Evolutionary conservation across 2,329 filamentous ascomycete genomes (phyloP), one percentile per base, ranked within the genome.

Genomic region (Cladophialophora yegresii): DNA sequence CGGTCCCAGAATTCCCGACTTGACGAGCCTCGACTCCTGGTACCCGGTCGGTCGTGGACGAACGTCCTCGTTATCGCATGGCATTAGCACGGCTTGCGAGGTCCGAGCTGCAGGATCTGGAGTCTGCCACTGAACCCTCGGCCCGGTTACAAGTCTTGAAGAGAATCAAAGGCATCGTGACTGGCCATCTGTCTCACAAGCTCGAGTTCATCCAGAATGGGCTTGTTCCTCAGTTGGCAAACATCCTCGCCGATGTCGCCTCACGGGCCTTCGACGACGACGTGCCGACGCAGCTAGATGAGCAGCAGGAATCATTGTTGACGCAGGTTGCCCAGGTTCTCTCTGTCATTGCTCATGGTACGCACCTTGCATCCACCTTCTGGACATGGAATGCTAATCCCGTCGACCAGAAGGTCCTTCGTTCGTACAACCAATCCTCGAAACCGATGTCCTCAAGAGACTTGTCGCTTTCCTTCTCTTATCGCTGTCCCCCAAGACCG

Each of bases 121-220:
- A 36, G 40, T 57, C 60, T 49, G 57, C 49, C 20, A 22, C 26
- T 26, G 62, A 45, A 12, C 33, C 50, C 49, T 22, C 61, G 26
- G 73, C 73, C 54, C 78, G 77, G 66, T 72, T 85, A 49, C 45
- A 36, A 47, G 79, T 82, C 28, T 82, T 97, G 51, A 86, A 88
- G 69, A 81, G 83, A 49, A 80, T 99, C 32, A 98, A 96, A 80
- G 95, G 96, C 76, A 90, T 95, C 68, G 84, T 96, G 54, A 87
- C 96, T 65, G 95, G 95, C 26, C 92, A 98, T 76, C 84, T 89
- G 36, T 88, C 93, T 76, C 88, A 89, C 75, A 99, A 99, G 78
- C 89, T 93, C 77, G 78, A 86, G 62, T 93, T 89, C 81, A 83
- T 97, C 47, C 82, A 81, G 63, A 79, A 85, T 61, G 93, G 93